Base-by-base conservation (phyloP, 1,284 basidiomycete genomes). In the Microbotryum saponariae region DNA sequence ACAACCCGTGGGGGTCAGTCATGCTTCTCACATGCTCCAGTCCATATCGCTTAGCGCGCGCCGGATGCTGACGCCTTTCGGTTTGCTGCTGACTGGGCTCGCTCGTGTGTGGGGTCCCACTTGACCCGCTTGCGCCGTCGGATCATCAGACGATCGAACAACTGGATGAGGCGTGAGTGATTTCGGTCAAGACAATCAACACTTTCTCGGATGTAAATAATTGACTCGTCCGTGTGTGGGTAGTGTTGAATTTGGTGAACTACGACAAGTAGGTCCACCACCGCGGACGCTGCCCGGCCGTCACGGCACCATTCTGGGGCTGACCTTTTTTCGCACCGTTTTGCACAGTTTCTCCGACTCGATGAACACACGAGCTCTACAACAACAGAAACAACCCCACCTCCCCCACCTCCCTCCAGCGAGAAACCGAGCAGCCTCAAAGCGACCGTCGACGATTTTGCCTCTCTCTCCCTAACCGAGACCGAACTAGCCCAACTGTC, bases 171-270 rank as follows among this genome's bases (percentile, higher is more conserved):
- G 67, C 67, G 67, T 67, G 37, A 42, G 37, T 42, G 7, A 31
- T 31, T 31, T 8, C 31, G 31, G 31, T 31, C 31, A 31, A 31
- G 31, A 31, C n/a, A 10, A 31, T 8, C 8, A 8, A 31, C 31
- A 10, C 7, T 31, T 31, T 31, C 27, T 31, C 27, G 4, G 16
- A 42, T 42, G 37, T 2, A 4, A 6, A 12, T 16, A 42, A 16
- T 6, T 42, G 37, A 42, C 37, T 42, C 12, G 16, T 42, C 12
- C 16, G 4, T 18, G 37, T 16, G 37, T 42, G 12, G 37, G 37
- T 18, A 42, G 67, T 4, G 64, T 68, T 58, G 67, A 68, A 51
- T 68, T 66, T 29, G 67, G 64, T 33, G 67, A 68, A 27, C 51
- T 68, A n/a, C 58, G 59, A 20, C 62, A 62, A 46, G 56, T 61